Conservation (phyloP, 345 rosid species). For the Lepidium africanum region DNA sequence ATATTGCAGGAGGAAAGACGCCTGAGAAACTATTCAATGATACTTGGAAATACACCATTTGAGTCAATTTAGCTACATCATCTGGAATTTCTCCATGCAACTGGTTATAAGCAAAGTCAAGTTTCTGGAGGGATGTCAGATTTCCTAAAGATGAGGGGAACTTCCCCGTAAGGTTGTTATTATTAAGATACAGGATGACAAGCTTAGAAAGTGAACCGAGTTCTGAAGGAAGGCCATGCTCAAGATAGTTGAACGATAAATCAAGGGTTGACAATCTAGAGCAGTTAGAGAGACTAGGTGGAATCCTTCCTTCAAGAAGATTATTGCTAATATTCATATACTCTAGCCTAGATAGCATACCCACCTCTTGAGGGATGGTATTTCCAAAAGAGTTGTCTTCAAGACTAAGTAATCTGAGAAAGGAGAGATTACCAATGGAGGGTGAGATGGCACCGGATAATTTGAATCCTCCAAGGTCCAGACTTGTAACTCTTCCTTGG, state of each 20-base stretch:
- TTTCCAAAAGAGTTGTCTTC: constrained; percentile 14
- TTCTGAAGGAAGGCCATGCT: constrained; percentile 4
- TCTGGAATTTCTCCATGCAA: constrained; percentile 21
- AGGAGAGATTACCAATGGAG: constrained; percentile 31
- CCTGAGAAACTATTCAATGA: constrained; percentile 18
- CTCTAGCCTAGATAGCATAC: constrained; percentile 14
- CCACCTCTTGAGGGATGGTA: constrained; percentile 17
- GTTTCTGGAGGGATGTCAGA: constrained; percentile 8
- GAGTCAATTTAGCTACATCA: constrained; percentile 8
- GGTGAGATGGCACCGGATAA: constrained; percentile 23
- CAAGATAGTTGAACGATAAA: constrained; percentile 8
- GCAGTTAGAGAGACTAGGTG: constrained; percentile 6
- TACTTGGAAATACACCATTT: not conserved
- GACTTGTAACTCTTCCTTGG: constrained; percentile 15
- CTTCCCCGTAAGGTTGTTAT: constrained; percentile 13
- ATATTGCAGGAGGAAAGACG: constrained; percentile 13
- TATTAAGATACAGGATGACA: not conserved
- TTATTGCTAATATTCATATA: constrained; percentile 17
- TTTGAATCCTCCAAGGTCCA: constrained; percentile 17
- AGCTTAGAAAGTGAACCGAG: constrained; percentile 16
- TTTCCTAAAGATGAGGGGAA: constrained; percentile 21
- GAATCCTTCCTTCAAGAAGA: constrained; percentile 22
- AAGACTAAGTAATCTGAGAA: constrained; percentile 22
- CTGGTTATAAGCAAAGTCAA: constrained; percentile 10
- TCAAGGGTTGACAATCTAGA: constrained; percentile 11